A percentile compares a stretch with the other conserved stretches of the same genome.
Evolutionary conservation across 192 early-diverging fungal genomes (phyloP).

Genomic region (Lobosporangium transversale): DNA sequence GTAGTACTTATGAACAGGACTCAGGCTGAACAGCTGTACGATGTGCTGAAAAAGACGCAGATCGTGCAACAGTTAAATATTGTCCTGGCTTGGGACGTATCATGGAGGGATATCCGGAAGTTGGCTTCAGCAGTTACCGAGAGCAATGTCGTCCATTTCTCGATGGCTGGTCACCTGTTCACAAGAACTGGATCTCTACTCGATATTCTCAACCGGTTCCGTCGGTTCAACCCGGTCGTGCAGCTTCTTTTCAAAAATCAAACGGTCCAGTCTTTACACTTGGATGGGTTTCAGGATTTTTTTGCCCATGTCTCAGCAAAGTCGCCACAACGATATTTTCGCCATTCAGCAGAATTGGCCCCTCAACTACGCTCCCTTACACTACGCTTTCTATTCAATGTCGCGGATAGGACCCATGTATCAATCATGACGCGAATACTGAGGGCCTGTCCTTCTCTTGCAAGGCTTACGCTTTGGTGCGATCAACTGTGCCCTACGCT

Average conservation of each 20-base stretch:
- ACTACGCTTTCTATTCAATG: background rate
- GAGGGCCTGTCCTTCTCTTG: background rate
- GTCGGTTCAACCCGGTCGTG: slow-evolving; percentile 11
- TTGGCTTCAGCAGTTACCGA: slow-evolving; percentile 2
- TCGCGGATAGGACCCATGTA: background rate
- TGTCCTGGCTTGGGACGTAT: slow-evolving; percentile 2
- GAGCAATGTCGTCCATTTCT: background rate
- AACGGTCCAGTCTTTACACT: background rate
- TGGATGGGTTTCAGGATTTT: slow-evolving; percentile 3
- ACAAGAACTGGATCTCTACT: background rate
- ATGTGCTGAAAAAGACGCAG: background rate
- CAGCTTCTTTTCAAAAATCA: slow-evolving; percentile 6
- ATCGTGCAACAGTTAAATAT: slow-evolving; percentile 6
- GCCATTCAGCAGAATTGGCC: background rate
- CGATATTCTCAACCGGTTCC: background rate
- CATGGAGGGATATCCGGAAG: background rate
- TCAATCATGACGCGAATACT: background rate
- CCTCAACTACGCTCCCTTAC: slow-evolving; percentile 4
- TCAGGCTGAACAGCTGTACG: slow-evolving; percentile 8
- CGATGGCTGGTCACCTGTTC: background rate
- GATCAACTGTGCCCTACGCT: no score
- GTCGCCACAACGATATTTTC: no score
- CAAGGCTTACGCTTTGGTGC: background rate
- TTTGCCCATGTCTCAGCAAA: background rate
- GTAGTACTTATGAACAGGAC: background rate